phyloP scores from a whole-genome alignment of 2,329 filamentous ascomycete species.

The Hortaea werneckii region DNA sequence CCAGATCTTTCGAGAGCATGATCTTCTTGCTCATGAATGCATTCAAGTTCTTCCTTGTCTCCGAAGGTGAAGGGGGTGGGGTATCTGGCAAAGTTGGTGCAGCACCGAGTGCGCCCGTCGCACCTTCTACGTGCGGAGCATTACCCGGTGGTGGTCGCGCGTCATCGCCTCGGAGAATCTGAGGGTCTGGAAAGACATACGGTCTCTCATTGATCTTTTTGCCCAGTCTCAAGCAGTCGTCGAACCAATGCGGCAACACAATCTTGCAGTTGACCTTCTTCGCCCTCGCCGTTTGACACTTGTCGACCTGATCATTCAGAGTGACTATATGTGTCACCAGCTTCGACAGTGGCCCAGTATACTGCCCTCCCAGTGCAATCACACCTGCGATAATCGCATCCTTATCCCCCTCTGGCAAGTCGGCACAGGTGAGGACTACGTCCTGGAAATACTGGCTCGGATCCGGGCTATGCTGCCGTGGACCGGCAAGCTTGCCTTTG shows the following conservation, averaged over 20 bases:
- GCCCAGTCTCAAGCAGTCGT: conserved; percentile 88
- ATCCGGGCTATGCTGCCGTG: conserved; percentile 81
- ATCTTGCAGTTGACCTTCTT: conserved; percentile 68
- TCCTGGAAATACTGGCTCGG: conserved; percentile 82
- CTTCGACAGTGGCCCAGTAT: conserved; percentile 60
- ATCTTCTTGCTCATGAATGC: conserved; percentile 72
- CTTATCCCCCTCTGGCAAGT: conserved; percentile 75
- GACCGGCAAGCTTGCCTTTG: conserved; percentile 61
- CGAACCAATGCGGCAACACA: conserved; percentile 94
- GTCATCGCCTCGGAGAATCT: conserved; percentile 50
- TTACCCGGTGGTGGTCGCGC: conserved; percentile 9
- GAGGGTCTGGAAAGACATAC: conserved; percentile 76
- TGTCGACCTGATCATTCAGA: conserved; percentile 62
- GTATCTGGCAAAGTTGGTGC: conserved; percentile 30
- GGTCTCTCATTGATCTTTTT: conserved; percentile 82
- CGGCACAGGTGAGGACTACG: conserved; percentile 70
- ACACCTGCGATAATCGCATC: conserved; percentile 88
- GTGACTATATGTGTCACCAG: conserved; percentile 84
- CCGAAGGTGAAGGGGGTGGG: conserved; percentile 31
- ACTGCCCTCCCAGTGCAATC: conserved; percentile 77
- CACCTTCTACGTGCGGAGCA: conserved; percentile 52
- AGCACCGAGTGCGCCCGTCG: conserved; percentile 43
- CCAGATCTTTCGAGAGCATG: conserved; percentile 65
- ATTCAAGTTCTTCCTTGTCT: conserved; percentile 45
- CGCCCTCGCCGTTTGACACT: conserved; percentile 51